These are phyloP conservation scores for Fusarium paranaense DNA, from an alignment of 2,329 filamentous ascomycete genomes.

Conservation along the genomic window DNA sequence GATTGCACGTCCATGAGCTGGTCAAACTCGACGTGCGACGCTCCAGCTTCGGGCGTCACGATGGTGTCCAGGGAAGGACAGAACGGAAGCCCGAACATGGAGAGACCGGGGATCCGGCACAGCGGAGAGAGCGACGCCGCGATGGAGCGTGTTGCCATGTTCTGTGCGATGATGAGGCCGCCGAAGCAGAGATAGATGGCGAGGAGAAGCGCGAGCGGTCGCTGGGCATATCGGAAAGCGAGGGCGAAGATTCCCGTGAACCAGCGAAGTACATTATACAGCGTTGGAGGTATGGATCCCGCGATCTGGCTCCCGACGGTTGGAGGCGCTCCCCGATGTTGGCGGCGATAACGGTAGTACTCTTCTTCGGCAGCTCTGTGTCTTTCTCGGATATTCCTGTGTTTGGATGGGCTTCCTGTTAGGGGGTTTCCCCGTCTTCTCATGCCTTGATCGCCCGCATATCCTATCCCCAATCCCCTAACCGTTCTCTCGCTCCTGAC, in stretches of 20 bases:
- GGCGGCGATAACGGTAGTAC: constrained; percentile 14
- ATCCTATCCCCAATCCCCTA: constrained; percentile 41
- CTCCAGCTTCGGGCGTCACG: constrained; percentile 38
- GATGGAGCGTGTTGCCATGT: constrained; percentile 71
- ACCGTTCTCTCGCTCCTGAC: constrained; percentile 50
- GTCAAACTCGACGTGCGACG: constrained; percentile 73
- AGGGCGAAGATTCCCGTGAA: constrained; percentile 66
- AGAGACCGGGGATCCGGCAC: constrained; percentile 75
- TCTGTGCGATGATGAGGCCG: constrained; percentile 68
- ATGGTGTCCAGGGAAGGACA: constrained; percentile 58
- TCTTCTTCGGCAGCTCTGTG: constrained; percentile 33
- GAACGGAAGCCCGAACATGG: constrained; percentile 72
- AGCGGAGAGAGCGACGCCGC: constrained; percentile 74
- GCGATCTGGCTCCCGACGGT: constrained; percentile 49
- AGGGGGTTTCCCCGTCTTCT: constrained; percentile 42
- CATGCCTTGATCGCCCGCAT: constrained; percentile 35
- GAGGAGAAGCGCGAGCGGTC: constrained; percentile 71
- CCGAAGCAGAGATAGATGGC: constrained; percentile 72
- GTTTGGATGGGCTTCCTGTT: constrained; percentile 42
- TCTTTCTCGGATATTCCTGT: constrained; percentile 30
- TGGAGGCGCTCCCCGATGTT: constrained; percentile 8
- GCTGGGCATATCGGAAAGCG: constrained; percentile 72
- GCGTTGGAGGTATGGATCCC: constrained; percentile 50
- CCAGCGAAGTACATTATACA: constrained; percentile 61
- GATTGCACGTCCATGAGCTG: constrained; percentile 79